A percentile compares a stretch with the other conserved stretches of the same genome.
Evolutionary conservation across 768 basidiomycete species (phyloP).

Genomic region (Termitomyces sp.): DNA sequence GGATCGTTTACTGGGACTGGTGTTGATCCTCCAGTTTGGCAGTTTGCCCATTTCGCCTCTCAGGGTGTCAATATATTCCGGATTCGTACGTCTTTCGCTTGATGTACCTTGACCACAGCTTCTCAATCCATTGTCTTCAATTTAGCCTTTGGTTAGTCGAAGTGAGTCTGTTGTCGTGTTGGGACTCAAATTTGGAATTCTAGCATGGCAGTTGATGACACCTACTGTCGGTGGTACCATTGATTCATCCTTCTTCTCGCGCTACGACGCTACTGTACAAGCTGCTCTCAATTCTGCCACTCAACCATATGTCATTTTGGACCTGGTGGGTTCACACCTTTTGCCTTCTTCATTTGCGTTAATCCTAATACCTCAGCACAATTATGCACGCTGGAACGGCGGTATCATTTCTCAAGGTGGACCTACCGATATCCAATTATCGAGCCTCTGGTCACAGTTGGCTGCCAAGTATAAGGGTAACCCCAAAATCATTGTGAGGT

Average conservation of each 20-base stretch:
- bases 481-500: conserved; percentile 33
- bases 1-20: conserved; percentile 37
- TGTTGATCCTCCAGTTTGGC: conserved; percentile 31
- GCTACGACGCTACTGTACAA: conserved; percentile 45
- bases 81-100: conserved; percentile 17
- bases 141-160: conserved; percentile 15
- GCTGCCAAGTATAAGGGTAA: conserved; percentile 41
- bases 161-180: conserved; percentile 10
- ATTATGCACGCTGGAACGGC: conserved; percentile 56
- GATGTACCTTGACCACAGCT: not conserved
- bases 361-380: conserved; percentile 25
- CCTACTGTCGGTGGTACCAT: conserved; percentile 43
- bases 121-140: conserved; percentile 20
- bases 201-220: conserved; percentile 49
- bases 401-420: conserved; percentile 53
- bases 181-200: not conserved
- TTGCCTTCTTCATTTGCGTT: not conserved
- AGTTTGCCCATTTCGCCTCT: conserved; percentile 41
- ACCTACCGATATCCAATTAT: conserved; percentile 45
- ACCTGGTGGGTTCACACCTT: conserved; percentile 28
- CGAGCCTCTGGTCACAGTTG: conserved; percentile 45
- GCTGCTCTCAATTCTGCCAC: conserved; percentile 33
- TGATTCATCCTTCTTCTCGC: conserved; percentile 34
- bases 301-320: conserved; percentile 43
- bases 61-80: conserved; percentile 47